phyloP scores from a whole-genome alignment of 169 alveolate species.

The Theileria sp. region DNA sequence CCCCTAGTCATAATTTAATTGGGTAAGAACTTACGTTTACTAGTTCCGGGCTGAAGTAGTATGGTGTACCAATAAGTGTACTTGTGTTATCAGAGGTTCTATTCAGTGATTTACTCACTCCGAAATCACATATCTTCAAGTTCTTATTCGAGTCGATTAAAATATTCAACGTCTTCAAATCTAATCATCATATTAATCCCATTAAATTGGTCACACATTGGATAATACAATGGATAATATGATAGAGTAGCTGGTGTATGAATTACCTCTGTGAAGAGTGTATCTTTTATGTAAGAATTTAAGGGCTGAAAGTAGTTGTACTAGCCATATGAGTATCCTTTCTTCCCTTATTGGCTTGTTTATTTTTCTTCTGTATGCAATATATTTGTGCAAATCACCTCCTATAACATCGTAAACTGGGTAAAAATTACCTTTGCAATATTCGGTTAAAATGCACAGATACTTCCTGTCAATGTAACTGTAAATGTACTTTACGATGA shows the following conservation, averaged over 20 bases:
- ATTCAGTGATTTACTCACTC: slow-evolving; percentile 90
- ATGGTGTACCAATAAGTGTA: slow-evolving; percentile 99
- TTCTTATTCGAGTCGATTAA: slow-evolving; percentile 84
- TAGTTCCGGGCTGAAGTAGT: slow-evolving; percentile 98
- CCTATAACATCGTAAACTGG: slow-evolving; percentile 49
- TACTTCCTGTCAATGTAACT: slow-evolving; percentile 84
- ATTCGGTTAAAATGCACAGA: slow-evolving; percentile 86
- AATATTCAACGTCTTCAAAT: slow-evolving; percentile 87
- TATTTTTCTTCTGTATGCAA: slow-evolving; percentile 64
- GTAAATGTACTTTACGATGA: slow-evolving; percentile 84
- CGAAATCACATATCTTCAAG: slow-evolving; percentile 90
- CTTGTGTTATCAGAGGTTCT: slow-evolving; percentile 92
- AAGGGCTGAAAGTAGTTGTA: slow-evolving; percentile 80
- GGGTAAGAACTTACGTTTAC: slow-evolving; percentile 74
- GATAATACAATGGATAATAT: not conserved
- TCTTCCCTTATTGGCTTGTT: slow-evolving; percentile 77
- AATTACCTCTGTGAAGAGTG: slow-evolving; percentile 86
- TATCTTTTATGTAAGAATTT: slow-evolving; percentile 82
- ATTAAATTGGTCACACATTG: not conserved
- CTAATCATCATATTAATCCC: slow-evolving; percentile 19
- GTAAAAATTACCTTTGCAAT: slow-evolving; percentile 84
- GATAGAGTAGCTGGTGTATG: not conserved
- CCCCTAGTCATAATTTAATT: slow-evolving; percentile 74
- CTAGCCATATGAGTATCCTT: slow-evolving; percentile 78
- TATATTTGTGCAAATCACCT: slow-evolving; percentile 76